Conservation (phyloP, 495 filamentous ascomycete genomes). For the Hypoxylon cercidicola region DNA sequence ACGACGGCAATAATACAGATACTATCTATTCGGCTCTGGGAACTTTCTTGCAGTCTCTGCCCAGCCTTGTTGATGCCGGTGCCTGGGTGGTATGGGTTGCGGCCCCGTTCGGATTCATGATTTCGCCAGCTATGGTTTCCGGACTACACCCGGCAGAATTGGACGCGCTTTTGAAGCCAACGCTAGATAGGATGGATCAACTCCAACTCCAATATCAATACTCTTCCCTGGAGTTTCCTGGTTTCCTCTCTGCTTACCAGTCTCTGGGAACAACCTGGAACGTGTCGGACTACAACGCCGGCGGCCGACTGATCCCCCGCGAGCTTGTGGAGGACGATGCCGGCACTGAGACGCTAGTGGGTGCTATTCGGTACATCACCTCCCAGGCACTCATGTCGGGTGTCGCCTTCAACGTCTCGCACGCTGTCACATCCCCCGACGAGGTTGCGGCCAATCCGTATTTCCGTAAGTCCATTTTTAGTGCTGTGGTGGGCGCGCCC, state of each 20-base stretch:
- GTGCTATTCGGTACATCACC: slow-evolving; percentile 17
- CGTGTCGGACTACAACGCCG: slow-evolving; percentile 25
- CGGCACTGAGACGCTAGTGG: slow-evolving; percentile 19
- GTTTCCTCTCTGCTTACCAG: slow-evolving; percentile 16
- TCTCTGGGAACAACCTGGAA: slow-evolving; percentile 21
- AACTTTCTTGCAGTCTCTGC: slow-evolving; percentile 15
- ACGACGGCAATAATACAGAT: slow-evolving; percentile 1
- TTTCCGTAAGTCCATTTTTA: slow-evolving; percentile 25
- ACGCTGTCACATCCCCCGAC: slow-evolving; percentile 10
- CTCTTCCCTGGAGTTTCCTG: slow-evolving; percentile 11
- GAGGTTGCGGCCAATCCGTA: slow-evolving; percentile 29
- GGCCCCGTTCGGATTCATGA: slow-evolving; percentile 17
- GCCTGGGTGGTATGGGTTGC: slow-evolving; percentile 24
- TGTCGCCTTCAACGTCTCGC: slow-evolving; percentile 18
- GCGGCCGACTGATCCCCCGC: slow-evolving; percentile 28
- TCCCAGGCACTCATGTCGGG: slow-evolving; percentile 20
- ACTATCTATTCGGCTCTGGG: slow-evolving; percentile 12
- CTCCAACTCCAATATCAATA: slow-evolving; percentile 23
- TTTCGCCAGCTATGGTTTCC: slow-evolving; percentile 21
- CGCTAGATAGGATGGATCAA: slow-evolving; percentile 21
- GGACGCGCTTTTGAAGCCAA: neutral
- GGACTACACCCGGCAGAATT: slow-evolving; percentile 11
- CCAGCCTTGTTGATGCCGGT: slow-evolving; percentile 15
- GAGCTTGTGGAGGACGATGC: slow-evolving; percentile 17
- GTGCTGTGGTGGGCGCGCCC: slow-evolving; percentile 13